Percentiles rank a stretch among this genome's conserved stretches.
Evolutionary conservation across 1,284 basidiomycete species (phyloP).

Genomic region (Sphaerobolus stellatus): DNA sequence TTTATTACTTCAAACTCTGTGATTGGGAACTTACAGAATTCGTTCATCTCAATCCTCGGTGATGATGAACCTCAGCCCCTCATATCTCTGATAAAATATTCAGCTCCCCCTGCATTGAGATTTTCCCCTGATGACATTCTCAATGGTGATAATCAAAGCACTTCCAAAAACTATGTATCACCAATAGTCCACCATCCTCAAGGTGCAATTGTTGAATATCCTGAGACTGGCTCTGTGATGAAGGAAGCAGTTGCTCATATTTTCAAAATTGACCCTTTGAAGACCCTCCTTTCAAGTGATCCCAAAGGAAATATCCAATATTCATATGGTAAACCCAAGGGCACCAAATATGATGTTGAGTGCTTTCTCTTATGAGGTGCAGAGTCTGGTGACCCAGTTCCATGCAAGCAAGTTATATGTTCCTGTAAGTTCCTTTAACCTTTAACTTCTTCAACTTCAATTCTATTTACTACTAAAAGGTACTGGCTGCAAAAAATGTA

Average conservation of each 20-base stretch:
- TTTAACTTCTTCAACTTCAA: background rate
- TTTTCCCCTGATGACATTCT: background rate
- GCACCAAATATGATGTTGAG: background rate
- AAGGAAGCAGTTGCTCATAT: background rate
- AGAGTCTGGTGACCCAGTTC: background rate
- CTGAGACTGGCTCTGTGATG: background rate
- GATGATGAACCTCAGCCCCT: too few relatives aligned
- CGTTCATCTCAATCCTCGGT: too few relatives aligned
- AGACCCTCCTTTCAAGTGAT: background rate
- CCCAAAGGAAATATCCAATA: constrained; percentile 1
- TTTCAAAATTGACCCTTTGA: background rate
- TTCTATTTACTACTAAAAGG: background rate
- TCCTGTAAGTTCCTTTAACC: background rate
- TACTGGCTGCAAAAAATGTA: background rate
- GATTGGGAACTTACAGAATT: too few relatives aligned
- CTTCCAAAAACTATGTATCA: background rate
- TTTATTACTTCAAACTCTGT: too few relatives aligned
- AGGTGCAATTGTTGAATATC: constrained; percentile 8
- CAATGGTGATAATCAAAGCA: background rate
- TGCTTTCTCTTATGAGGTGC: background rate
- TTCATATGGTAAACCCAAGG: background rate
- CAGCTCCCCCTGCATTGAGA: background rate
- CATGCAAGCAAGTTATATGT: background rate
- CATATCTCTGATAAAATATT: background rate
- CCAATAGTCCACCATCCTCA: constrained; percentile 2